phyloP scores from a whole-genome alignment of 441 rosid genomes.

The Gossypium gossypioides region DNA sequence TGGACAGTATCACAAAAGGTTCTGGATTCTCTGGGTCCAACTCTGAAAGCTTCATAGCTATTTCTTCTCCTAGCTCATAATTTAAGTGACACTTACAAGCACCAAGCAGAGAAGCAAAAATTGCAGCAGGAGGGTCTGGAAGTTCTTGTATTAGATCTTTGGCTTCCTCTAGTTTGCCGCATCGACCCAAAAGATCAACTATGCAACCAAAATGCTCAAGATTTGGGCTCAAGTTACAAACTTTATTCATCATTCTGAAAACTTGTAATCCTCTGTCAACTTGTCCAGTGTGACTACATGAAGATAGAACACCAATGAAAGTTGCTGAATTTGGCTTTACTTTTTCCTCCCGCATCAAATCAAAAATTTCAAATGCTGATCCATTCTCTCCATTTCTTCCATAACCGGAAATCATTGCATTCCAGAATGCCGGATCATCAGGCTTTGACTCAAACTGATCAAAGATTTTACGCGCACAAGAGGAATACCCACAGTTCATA shows the following conservation, averaged over 20 bases:
- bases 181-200: constrained; percentile 51
- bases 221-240: constrained; percentile 27
- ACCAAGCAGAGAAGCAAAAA: constrained; percentile 49
- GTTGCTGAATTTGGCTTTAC: constrained; percentile 52
- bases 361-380: constrained; percentile 41
- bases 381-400: constrained; percentile 55
- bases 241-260: constrained; percentile 29
- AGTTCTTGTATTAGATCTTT: constrained; percentile 32
- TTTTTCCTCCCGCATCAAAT: constrained; percentile 30
- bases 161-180: constrained; percentile 49
- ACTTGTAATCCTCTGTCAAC: constrained; percentile 29
- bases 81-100: constrained; percentile 39
- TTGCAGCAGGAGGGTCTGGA: constrained; percentile 39
- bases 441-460: constrained; percentile 40
- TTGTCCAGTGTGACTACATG: constrained; percentile 39
- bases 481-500: constrained; percentile 52
- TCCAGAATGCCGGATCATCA: constrained; percentile 60
- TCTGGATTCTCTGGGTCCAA: constrained; percentile 41
- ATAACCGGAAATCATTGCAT: constrained; percentile 61
- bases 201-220: constrained; percentile 45
- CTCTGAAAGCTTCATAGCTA: constrained; percentile 39
- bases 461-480: constrained; percentile 37
- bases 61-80: constrained; percentile 43
- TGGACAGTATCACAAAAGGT: constrained; percentile 48
- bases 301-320: constrained; percentile 34